A percentile compares a stretch with the other conserved stretches of the same genome.
Evolutionary conservation across 805 yeast genomes (phyloP).

Genomic region (Candida maltosa): DNA sequence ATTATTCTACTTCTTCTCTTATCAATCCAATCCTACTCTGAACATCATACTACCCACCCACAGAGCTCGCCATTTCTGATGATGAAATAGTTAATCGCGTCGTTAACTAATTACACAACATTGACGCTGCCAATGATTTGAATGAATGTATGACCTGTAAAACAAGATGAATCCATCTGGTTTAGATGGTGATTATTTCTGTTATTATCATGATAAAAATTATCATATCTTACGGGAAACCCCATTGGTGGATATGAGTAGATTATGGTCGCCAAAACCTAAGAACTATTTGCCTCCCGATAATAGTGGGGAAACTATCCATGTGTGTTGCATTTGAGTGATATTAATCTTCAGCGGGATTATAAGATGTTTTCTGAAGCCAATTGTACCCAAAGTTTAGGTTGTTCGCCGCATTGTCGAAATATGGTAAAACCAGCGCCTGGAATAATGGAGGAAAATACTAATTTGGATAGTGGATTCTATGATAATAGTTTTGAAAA

Average conservation of each 20-base stretch:
- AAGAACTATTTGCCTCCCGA: constrained; percentile 15
- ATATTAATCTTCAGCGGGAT: constrained; percentile 60
- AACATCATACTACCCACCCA: constrained; percentile 11
- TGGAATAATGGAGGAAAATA: constrained; percentile 17
- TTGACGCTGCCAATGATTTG: constrained; percentile 12
- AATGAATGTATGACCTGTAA: constrained; percentile 12
- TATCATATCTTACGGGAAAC: constrained; percentile 42
- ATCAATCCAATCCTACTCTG: no score
- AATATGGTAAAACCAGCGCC: constrained; percentile 30
- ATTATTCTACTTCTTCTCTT: no score
- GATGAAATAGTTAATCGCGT: constrained; percentile 10
- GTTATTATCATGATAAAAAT: constrained; percentile 17
- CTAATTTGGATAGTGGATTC: constrained; percentile 24
- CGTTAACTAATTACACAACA: constrained; percentile 11
- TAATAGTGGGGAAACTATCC: constrained; percentile 36
- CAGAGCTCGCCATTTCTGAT: constrained; percentile 11
- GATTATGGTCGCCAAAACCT: constrained; percentile 37
- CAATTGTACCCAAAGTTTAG: constrained; percentile 54
- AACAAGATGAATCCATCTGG: constrained; percentile 46
- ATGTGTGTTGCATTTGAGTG: constrained; percentile 65
- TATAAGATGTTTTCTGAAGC: constrained; percentile 54
- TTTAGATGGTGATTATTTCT: constrained; percentile 46
- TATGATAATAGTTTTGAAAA: constrained; percentile 12
- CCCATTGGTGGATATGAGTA: constrained; percentile 41
- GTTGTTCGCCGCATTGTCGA: constrained; percentile 55